A percentile compares a stretch with the other conserved stretches of the same genome.
phyloP scores from a whole-genome alignment of 192 early-diverging fungal species.

The Haplosporangium gracile region DNA sequence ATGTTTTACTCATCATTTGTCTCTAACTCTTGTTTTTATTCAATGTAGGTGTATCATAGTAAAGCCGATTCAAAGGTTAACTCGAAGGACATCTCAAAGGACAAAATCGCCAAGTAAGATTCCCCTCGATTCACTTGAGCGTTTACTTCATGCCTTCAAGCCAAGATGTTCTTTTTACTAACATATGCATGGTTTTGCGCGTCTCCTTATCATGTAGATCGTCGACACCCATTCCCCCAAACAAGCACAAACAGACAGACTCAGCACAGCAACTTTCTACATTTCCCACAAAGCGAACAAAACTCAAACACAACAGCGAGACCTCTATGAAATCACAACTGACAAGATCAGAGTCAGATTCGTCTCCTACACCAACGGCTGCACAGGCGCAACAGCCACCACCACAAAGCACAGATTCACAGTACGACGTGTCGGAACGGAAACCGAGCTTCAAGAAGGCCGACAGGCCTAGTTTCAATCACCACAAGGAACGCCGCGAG shows the following conservation, averaged over 20 bases:
- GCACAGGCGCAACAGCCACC: neutral
- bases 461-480: conserved; percentile 40
- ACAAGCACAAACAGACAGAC: neutral
- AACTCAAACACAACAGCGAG: neutral
- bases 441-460: conserved; percentile 59
- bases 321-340: neutral
- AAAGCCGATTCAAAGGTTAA: conserved; percentile 20
- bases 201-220: neutral
- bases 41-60: conserved; percentile 12
- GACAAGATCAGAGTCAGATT: conserved; percentile 5
- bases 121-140: neutral
- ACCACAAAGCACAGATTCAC: neutral
- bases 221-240: neutral
- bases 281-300: conserved; percentile 1
- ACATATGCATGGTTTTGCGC: neutral
- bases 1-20: neutral
- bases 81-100: conserved; percentile 13
- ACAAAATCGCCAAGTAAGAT: conserved; percentile 6
- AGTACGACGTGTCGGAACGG: conserved; percentile 30
- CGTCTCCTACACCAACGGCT: neutral
- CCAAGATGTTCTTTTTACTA: neutral
- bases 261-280: neutral
- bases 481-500: conserved; percentile 13
- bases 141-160: neutral
- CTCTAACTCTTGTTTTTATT: neutral